Evolutionary conservation across 768 basidiomycete species (phyloP), one percentile per base, ranked within the genome.

Genomic region (Artomyces pyxidatus): DNA sequence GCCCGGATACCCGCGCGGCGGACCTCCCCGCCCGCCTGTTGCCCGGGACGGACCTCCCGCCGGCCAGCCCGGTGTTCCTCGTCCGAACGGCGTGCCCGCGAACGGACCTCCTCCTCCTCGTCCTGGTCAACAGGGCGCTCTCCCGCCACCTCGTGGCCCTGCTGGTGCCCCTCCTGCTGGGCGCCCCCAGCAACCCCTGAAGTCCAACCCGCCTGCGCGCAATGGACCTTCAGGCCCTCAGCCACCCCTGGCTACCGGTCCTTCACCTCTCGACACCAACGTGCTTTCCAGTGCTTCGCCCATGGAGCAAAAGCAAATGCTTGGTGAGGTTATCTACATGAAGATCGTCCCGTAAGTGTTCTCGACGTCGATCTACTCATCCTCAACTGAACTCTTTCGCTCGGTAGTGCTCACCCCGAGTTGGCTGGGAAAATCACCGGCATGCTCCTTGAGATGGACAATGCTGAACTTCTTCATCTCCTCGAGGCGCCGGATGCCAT

Each of bases 361-460:
- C n/a, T n/a, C n/a, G n/a, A n/a, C n/a, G n/a, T n/a, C n/a, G n/a
- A n/a, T n/a, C n/a, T n/a, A n/a, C n/a, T n/a, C n/a, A n/a, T n/a
- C n/a, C n/a, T n/a, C n/a, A n/a, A n/a, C n/a, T n/a, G n/a, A n/a
- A n/a, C n/a, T n/a, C n/a, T n/a, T n/a, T n/a, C n/a, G n/a, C n/a
- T n/a, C n/a, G n/a, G 90, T 21, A 65, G 83, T 49, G 19, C 49
- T 6, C 85, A 98, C 60, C 90, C 93, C 50, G 94, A 95, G 19
- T 74, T 96, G 63, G 93, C 96, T 56, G 96, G 96, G 53, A 97
- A 97, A 78, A 96, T 97, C 67, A 97, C 94, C 38, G 94, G 92
- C 48, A 97, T 97, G 94, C 75, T 97, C 62, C 80, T 97, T 56
- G 94, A 99, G 80, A 98, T 99, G 95, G 94, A 97, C 68, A 95